phyloP scores from a whole-genome alignment of 2,329 filamentous ascomycete species.

The Fusarium fujikuroi region DNA sequence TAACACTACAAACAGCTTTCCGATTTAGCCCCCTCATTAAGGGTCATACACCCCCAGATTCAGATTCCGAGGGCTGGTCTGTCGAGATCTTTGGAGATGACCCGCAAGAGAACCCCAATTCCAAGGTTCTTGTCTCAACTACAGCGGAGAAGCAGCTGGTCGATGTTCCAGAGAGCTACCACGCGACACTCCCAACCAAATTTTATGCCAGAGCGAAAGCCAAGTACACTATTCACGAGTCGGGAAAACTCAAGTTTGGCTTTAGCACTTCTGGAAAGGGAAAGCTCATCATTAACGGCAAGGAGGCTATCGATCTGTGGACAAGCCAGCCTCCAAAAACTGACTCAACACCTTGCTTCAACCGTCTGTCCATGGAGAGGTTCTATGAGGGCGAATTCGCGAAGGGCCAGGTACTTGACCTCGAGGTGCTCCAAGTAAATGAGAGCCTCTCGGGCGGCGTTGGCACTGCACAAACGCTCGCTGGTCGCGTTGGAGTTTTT shows the following conservation, averaged over 20 bases:
- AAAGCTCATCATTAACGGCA: conserved; percentile 48
- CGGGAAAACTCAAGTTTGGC: conserved; percentile 40
- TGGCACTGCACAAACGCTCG: conserved; percentile 34
- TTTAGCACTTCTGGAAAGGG: conserved; percentile 51
- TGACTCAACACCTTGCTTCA: conserved; percentile 49
- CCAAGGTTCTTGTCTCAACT: background rate
- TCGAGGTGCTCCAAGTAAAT: conserved; percentile 36
- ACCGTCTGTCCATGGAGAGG: conserved; percentile 33
- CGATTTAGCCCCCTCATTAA: conserved; percentile 32
- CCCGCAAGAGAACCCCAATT: background rate
- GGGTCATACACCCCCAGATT: conserved; percentile 3
- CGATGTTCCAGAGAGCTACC: conserved; percentile 33
- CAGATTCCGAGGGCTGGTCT: conserved; percentile 18
- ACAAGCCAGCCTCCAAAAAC: conserved; percentile 49
- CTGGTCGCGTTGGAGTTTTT: conserved; percentile 34
- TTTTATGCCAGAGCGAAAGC: conserved; percentile 29
- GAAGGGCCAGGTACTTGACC: conserved; percentile 9
- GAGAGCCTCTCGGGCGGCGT: conserved; percentile 36
- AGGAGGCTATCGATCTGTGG: conserved; percentile 48
- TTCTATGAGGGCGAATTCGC: conserved; percentile 22
- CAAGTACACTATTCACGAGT: conserved; percentile 6
- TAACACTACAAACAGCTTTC: conserved; percentile 8
- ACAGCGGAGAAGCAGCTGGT: conserved; percentile 33
- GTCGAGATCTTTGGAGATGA: conserved; percentile 31
- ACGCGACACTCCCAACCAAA: conserved; percentile 23